phyloP scores from a whole-genome alignment of 2,329 filamentous ascomycete genomes.

The Uncinocarpus reesii region DNA sequence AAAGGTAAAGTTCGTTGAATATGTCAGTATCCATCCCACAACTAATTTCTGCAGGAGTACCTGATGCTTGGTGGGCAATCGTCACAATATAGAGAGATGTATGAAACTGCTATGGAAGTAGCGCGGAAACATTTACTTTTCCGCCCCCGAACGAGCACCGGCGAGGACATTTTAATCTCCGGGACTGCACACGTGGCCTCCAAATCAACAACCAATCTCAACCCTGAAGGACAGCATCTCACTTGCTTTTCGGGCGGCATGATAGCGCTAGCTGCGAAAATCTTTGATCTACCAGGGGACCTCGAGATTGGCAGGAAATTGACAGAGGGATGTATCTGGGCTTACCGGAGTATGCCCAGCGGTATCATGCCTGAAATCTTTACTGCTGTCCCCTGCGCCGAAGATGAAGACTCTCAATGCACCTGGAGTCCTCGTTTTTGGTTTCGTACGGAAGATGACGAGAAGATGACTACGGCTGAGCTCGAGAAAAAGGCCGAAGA shows the following conservation, averaged over 20 bases:
- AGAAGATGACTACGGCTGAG: constrained; percentile 11
- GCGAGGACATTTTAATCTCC: constrained; percentile 62
- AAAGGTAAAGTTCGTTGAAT: constrained; percentile 43
- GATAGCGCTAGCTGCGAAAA: constrained; percentile 44
- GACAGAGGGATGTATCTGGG: constrained; percentile 48
- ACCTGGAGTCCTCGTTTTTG: constrained; percentile 11
- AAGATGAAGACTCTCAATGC: constrained; percentile 10
- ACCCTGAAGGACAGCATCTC: constrained; percentile 42
- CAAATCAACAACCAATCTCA: constrained; percentile 25
- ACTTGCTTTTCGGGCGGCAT: constrained; percentile 48
- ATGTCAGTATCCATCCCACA: not conserved
- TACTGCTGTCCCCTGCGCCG: constrained; percentile 33
- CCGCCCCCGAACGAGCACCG: constrained; percentile 58
- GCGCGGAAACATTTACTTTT: constrained; percentile 66
- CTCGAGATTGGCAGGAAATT: constrained; percentile 43
- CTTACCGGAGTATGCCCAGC: constrained; percentile 39
- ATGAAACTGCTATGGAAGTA: constrained; percentile 56
- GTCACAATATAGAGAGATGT: constrained; percentile 54
- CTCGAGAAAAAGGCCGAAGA: constrained; percentile 8
- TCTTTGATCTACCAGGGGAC: constrained; percentile 42
- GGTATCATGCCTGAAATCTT: constrained; percentile 48
- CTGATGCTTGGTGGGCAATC: constrained; percentile 66
- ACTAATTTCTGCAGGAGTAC: constrained; percentile 26
- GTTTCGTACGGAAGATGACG: constrained; percentile 1
- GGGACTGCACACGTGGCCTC: constrained; percentile 41